A percentile compares a stretch with the other conserved stretches of the same genome.
These are phyloP conservation scores for Phoma herbarum DNA, from an alignment of 2,329 filamentous ascomycete genomes.

Conservation along the genomic window DNA sequence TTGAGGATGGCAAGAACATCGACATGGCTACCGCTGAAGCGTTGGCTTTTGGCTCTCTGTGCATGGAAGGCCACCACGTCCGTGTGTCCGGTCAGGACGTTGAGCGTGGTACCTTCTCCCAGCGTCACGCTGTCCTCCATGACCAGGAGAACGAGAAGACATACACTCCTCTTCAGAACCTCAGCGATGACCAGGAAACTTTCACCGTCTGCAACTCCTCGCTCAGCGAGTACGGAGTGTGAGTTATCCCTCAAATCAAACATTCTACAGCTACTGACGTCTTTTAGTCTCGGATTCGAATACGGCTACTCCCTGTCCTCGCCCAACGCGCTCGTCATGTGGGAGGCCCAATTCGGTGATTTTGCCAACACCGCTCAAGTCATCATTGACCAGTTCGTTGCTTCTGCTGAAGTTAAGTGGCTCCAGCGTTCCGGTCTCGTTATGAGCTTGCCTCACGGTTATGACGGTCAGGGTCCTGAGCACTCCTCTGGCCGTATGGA, in stretches of 20 bases:
- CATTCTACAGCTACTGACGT: constrained; percentile 33
- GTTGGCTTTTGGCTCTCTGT: constrained; percentile 90
- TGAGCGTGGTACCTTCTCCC: constrained; percentile 98
- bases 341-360: constrained; percentile 99
- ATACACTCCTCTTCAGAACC: constrained; percentile 89
- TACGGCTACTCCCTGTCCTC: constrained; percentile 98
- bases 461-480: constrained; percentile 97
- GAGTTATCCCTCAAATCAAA: constrained; percentile 46
- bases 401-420: constrained; percentile 98
- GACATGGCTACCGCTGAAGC: constrained; percentile 98
- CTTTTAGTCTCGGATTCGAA: constrained; percentile 84
- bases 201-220: constrained; percentile 99
- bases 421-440: constrained; percentile 96
- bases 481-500: constrained; percentile 98
- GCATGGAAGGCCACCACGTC: constrained; percentile 93
- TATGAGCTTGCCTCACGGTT: constrained; percentile 95
- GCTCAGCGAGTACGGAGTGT: constrained; percentile 73
- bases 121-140: constrained; percentile 95
- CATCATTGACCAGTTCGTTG: constrained; percentile 98
- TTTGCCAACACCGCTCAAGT: constrained; percentile 99
- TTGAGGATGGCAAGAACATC: constrained; percentile 90
- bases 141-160: constrained; percentile 95
- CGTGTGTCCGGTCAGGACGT: constrained; percentile 98
- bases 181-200: constrained; percentile 90
- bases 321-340: constrained; percentile 96